Evolutionary conservation across 768 basidiomycete genomes (phyloP).

Genomic region (Punctularia strigosozonata): DNA sequence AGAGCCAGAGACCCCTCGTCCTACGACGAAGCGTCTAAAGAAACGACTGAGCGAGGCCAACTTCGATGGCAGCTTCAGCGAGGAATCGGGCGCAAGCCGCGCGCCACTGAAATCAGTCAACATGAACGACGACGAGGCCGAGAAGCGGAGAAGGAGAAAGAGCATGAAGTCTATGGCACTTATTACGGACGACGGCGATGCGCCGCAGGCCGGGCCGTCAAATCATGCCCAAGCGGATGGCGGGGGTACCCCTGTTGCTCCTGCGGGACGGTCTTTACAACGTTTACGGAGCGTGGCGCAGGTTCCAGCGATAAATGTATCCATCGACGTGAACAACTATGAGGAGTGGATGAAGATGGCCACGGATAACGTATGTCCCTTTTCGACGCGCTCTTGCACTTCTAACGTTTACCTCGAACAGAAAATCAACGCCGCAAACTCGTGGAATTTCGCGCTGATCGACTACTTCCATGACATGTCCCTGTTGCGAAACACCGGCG

Average conservation of each 20-base stretch:
- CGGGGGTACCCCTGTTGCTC: constrained; percentile 19
- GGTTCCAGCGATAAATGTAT: constrained; percentile 45
- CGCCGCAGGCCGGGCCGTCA: constrained; percentile 52
- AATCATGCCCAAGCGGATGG: constrained; percentile 28
- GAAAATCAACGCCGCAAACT: constrained; percentile 99
- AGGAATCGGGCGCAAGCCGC: constrained; percentile 21
- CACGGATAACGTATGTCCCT: constrained; percentile 78
- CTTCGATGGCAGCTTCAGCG: constrained; percentile 26
- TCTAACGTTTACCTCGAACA: constrained; percentile 20
- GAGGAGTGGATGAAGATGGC: constrained; percentile 99
- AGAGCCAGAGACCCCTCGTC: constrained; percentile 13
- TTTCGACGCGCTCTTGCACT: constrained; percentile 1
- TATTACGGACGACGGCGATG: constrained; percentile 26
- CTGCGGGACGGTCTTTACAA: too few relatives aligned
- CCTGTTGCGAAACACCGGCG: constrained; percentile 79
- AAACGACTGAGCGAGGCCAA: constrained; percentile 54
- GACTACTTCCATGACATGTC: constrained; percentile 99
- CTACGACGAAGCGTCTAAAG: constrained; percentile 13
- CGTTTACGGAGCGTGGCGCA: constrained; percentile 49
- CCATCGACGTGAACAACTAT: constrained; percentile 80
- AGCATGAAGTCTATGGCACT: constrained; percentile 50
- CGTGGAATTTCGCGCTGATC: constrained; percentile 96
- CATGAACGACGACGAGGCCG: constrained; percentile 78
- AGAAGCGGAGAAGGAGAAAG: constrained; percentile 74
- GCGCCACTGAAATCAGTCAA: constrained; percentile 27